phyloP scores from a whole-genome alignment of 345 rosid genomes.

The Angophora floribunda region DNA sequence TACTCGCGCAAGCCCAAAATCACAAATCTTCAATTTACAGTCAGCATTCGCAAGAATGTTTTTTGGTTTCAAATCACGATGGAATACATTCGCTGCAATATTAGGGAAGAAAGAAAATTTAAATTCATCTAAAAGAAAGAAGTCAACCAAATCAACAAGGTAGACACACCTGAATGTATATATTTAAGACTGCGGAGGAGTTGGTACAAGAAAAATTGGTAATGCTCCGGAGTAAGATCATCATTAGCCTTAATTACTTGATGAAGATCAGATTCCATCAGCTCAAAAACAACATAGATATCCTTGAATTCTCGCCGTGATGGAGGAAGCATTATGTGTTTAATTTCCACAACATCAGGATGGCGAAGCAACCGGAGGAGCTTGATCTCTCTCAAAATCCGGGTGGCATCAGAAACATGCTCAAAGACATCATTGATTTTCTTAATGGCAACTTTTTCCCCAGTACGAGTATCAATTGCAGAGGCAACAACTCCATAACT shows the following conservation, averaged over 20 bases:
- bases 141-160: neutral
- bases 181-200: slow-evolving; percentile 96
- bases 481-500: slow-evolving; percentile 98
- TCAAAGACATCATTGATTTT: slow-evolving; percentile 96
- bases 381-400: slow-evolving; percentile 93
- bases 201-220: slow-evolving; percentile 94
- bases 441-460: slow-evolving; percentile 89
- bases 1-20: slow-evolving; percentile 98
- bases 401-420: slow-evolving; percentile 96
- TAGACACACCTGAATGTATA: slow-evolving; percentile 67
- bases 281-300: slow-evolving; percentile 90
- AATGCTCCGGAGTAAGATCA: slow-evolving; percentile 94
- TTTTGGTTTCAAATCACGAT: slow-evolving; percentile 95
- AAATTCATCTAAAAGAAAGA: neutral
- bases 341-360: slow-evolving; percentile 91
- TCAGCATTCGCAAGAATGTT: slow-evolving; percentile 99
- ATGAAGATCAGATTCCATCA: slow-evolving; percentile 99
- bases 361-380: slow-evolving; percentile 89
- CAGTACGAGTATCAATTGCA: slow-evolving; percentile 75
- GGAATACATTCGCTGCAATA: slow-evolving; percentile 86
- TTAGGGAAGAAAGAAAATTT: slow-evolving; percentile 1
- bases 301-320: slow-evolving; percentile 89
- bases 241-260: slow-evolving; percentile 96
- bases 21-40: slow-evolving; percentile 96
- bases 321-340: slow-evolving; percentile 98